Evolutionary conservation across 768 basidiomycete genomes (phyloP).

Genomic region (Tricholoma terreum): DNA sequence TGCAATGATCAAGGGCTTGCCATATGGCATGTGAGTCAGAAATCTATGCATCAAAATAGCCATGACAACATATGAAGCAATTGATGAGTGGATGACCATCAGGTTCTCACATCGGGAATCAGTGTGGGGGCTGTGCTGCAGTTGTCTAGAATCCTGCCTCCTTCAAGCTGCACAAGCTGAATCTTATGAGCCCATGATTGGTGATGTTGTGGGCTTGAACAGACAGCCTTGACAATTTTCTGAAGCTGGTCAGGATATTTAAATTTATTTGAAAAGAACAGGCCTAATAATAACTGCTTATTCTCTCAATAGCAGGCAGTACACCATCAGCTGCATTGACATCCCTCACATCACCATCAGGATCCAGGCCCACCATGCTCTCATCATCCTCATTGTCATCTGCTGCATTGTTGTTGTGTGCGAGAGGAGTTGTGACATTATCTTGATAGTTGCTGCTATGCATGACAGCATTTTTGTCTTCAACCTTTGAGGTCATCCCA

Average conservation of each 20-base stretch:
- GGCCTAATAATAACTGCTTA: neutral
- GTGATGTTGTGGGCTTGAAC: neutral
- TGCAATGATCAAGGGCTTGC: neutral
- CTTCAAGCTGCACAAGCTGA: neutral
- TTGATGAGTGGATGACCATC: neutral
- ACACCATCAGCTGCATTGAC: no score
- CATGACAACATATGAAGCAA: neutral
- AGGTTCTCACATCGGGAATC: neutral
- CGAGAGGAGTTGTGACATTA: conserved; percentile 6
- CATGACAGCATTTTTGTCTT: conserved; percentile 15
- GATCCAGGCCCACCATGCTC: no score
- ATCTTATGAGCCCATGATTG: neutral
- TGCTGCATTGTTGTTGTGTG: neutral
- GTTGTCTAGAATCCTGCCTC: neutral
- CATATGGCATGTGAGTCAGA: neutral
- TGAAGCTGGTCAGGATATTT: neutral
- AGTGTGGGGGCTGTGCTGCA: neutral
- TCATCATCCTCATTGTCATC: no score
- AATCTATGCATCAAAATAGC: neutral
- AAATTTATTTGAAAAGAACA: neutral
- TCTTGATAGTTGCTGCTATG: conserved; percentile 23
- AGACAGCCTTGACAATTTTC: neutral
- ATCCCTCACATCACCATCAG: no score
- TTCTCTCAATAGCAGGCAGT: neutral
- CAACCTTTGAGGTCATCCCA: conserved; percentile 19